Conservation (phyloP, 2,329 filamentous ascomycete species). For the Aspergillus bombycis region DNA sequence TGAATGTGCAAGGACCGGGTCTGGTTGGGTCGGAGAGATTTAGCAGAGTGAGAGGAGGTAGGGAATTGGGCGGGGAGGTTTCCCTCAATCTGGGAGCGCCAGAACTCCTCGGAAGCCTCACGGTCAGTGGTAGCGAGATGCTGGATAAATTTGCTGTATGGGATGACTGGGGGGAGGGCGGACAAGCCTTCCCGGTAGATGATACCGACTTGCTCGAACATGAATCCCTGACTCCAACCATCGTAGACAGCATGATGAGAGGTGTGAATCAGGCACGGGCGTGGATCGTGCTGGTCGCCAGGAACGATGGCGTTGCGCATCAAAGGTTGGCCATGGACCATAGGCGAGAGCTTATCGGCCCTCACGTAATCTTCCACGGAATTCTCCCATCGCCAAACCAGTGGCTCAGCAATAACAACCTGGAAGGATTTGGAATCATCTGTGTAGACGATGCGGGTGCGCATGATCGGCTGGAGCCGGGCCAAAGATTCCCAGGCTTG, state of each 20-base stretch:
- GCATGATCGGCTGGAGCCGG: not conserved
- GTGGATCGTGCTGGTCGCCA: not conserved
- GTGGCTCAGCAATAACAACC: not conserved
- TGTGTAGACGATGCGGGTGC: not conserved
- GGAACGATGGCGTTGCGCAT: slow-evolving; percentile 6
- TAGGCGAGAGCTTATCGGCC: not conserved
- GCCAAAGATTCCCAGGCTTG: not conserved
- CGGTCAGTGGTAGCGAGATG: slow-evolving; percentile 19
- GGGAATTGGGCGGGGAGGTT: slow-evolving; percentile 12
- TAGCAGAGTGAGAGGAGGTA: not conserved
- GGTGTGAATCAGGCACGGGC: slow-evolving; percentile 39
- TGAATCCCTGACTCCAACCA: slow-evolving; percentile 27
- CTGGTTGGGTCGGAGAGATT: slow-evolving; percentile 7
- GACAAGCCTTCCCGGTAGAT: not conserved
- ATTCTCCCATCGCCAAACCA: not conserved
- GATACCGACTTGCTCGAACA: not conserved
- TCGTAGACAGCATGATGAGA: slow-evolving; percentile 50
- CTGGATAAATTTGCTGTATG: slow-evolving; percentile 21
- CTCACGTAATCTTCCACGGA: not conserved
- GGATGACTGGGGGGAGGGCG: not conserved
- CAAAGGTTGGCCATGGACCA: not conserved
- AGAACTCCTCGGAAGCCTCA: slow-evolving; percentile 14
- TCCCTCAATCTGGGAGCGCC: slow-evolving; percentile 12
- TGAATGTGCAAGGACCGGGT: not conserved
- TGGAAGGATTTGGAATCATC: not conserved